phyloP scores from a whole-genome alignment of 441 rosid species.

The Gossypium schwendimanii region DNA sequence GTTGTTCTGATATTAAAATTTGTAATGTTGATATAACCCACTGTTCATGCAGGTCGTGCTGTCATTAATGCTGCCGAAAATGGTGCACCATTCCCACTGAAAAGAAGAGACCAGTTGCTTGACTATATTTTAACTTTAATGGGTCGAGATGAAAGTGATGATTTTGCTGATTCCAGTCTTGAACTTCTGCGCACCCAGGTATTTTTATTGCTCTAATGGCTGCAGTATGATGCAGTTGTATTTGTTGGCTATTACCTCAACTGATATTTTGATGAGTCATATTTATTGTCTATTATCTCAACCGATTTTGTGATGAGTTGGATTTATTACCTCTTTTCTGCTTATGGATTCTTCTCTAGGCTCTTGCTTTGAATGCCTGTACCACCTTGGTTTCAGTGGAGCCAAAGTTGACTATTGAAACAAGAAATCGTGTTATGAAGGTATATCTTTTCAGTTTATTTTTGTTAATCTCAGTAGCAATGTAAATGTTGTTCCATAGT shows the following conservation, averaged over 20 bases:
- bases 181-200: slow-evolving; percentile 93
- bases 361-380: slow-evolving; percentile 94
- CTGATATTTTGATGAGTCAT: background rate
- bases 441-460: slow-evolving; percentile 31
- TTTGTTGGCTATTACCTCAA: background rate
- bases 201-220: slow-evolving; percentile 20
- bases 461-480: background rate
- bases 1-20: slow-evolving; percentile 3
- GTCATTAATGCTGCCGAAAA: slow-evolving; percentile 92
- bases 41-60: slow-evolving; percentile 68
- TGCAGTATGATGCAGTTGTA: slow-evolving; percentile 4
- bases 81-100: slow-evolving; percentile 82
- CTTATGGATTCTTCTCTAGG: slow-evolving; percentile 47
- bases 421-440: slow-evolving; percentile 94
- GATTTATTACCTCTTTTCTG: background rate
- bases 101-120: slow-evolving; percentile 81
- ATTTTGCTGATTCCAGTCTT: slow-evolving; percentile 81
- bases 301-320: background rate
- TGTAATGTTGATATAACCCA: slow-evolving; percentile 13
- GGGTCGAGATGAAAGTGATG: slow-evolving; percentile 88
- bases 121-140: slow-evolving; percentile 91
- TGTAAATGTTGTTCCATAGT: background rate
- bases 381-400: slow-evolving; percentile 97
- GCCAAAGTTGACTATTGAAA: slow-evolving; percentile 88
- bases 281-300: background rate